Conservation (phyloP, 148 eudicot species). For the Linanthus parryae region DNA sequence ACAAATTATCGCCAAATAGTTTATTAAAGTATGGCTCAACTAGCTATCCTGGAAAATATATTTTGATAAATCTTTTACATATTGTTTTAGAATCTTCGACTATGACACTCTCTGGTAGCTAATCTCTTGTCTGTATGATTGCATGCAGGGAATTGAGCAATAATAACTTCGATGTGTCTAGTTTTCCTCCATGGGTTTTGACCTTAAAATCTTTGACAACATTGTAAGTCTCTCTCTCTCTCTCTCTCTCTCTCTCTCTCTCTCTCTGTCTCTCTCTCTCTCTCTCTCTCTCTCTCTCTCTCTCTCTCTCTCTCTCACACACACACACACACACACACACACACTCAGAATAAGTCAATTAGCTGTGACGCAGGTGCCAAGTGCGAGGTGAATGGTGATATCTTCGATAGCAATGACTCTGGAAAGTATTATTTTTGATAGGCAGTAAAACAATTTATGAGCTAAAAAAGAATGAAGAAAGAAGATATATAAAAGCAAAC, state of each 20-base stretch:
- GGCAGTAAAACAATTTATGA: no score
- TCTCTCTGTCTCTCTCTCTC: not conserved
- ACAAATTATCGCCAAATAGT: no score
- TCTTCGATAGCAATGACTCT: no score
- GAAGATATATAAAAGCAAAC: no score
- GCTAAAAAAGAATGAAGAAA: no score
- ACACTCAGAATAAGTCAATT: conserved; percentile 2
- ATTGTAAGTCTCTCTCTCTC: conserved; percentile 35
- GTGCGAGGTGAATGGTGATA: no score
- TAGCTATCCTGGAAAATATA: not conserved
- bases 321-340: not conserved
- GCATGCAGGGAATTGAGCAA: conserved; percentile 82
- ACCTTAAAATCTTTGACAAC: conserved; percentile 46
- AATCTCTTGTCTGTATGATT: not conserved
- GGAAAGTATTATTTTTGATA: no score
- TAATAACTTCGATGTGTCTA: conserved; percentile 46
- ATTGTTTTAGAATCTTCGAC: not conserved
- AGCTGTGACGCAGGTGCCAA: no score
- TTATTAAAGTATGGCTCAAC: not conserved
- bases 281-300: not conserved
- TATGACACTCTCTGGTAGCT: not conserved
- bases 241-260: not conserved
- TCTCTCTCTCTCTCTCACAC: not conserved
- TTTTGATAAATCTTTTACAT: not conserved
- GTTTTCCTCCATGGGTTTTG: conserved; percentile 53